A percentile compares a stretch with the other conserved stretches of the same genome.
These are phyloP conservation scores for Phaeosphaeriaceae sp. DNA, from an alignment of 2,329 filamentous ascomycete species.

Conservation along the genomic window DNA sequence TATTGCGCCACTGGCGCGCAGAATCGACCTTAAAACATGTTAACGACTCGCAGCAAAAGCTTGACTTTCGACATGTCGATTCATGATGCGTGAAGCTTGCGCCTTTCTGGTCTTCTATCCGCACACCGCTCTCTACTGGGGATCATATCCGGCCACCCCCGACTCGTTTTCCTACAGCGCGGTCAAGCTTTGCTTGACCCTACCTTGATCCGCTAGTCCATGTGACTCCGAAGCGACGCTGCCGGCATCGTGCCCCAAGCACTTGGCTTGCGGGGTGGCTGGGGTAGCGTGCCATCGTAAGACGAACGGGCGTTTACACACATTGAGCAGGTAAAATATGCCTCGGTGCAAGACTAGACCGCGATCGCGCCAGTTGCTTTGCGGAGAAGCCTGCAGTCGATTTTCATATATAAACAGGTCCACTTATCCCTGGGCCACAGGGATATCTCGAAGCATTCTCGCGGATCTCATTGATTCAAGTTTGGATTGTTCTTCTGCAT, in stretches of 20 bases:
- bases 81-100: constrained; percentile 12
- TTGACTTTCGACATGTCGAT: constrained; percentile 3
- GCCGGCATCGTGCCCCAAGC: constrained; percentile 20
- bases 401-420: constrained; percentile 30
- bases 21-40: background rate
- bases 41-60: constrained; percentile 12
- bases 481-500: background rate
- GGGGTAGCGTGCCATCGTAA: constrained; percentile 10
- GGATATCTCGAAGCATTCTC: background rate
- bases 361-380: constrained; percentile 13
- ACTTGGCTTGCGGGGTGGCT: constrained; percentile 31
- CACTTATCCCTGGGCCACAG: constrained; percentile 6
- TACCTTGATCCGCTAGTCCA: constrained; percentile 2
- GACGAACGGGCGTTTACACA: constrained; percentile 24
- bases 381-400: constrained; percentile 32
- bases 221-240: constrained; percentile 12
- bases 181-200: constrained; percentile 7
- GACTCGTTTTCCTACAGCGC: background rate
- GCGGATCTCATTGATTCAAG: background rate
- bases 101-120: constrained; percentile 21
- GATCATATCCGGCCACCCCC: constrained; percentile 22
- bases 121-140: constrained; percentile 19
- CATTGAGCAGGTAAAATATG: constrained; percentile 13
- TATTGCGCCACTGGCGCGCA: background rate
- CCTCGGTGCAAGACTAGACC: constrained; percentile 25